Evolutionary conservation across 805 yeast genomes (phyloP), one percentile per base, ranked within the genome.

Genomic region (Komagataella pastoris): DNA sequence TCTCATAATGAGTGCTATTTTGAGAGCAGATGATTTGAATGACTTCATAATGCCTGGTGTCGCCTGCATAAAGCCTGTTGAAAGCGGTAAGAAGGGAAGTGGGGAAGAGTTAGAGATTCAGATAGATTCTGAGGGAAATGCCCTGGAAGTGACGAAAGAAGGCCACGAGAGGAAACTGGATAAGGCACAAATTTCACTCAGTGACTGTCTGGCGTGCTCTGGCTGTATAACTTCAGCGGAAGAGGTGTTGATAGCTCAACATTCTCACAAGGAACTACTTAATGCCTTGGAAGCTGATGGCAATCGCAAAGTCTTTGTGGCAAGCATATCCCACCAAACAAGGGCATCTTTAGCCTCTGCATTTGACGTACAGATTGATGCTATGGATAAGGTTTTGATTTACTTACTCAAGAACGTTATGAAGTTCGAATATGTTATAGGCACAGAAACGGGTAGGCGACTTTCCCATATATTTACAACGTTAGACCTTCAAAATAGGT

Each of bases 171-270:
- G 74, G 43, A 69, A 71, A 17, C 69, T 88, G 6, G 75, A 83
- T 24, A 81, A 88, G 50, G 98, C 97, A 0, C 91, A 86, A 56
- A 91, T 93, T 48, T 85, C 93, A 1, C 68, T 93, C 50, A 83
- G 89, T 17, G 99, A 93, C 69, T 93, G 99, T 66, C 71, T 93
- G 51, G 99, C 99, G 0, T 93, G 99, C 62, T 81, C 95, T 7
- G 99, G 99, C 0, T 93, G 99, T 65, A 88, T 93, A 51, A 93
- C 99, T 0, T 86, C 96, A 3, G 95, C 97, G n/a, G 99, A 93
- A 63, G 96, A 91, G 55, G 88, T 93, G 6, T 69, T 93, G 48
- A 85, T 93, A 46, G 88, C 96, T 2, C 83, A 88, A 57, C 99
- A 93, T 64, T 86, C 95, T 44, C 95, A 90, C 59, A 79, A 77